Conservation (phyloP, 164 flowering plant genomes). For the Tetracentron sinense region DNA sequence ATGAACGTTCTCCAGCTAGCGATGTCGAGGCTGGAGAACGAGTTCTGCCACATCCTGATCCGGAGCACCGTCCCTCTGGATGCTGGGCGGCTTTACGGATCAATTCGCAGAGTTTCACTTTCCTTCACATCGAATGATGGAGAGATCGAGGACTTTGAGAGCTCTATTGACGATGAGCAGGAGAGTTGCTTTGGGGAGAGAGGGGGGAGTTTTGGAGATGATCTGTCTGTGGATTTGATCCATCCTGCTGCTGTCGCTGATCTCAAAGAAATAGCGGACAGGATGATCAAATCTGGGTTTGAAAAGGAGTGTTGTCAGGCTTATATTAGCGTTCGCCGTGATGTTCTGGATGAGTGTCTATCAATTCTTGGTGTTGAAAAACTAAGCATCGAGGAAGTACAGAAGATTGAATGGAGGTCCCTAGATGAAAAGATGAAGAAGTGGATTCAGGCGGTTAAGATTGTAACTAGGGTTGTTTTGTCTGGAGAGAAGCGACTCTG, state of each 20-base stretch:
- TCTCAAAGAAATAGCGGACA: conserved; percentile 63
- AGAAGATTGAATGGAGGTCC: conserved; percentile 67
- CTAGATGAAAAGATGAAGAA: conserved; percentile 94
- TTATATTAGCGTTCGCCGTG: conserved; percentile 66
- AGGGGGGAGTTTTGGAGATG: conserved; percentile 47
- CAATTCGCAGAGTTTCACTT: conserved; percentile 49
- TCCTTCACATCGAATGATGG: conserved; percentile 44
- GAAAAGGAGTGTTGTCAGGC: conserved; percentile 91
- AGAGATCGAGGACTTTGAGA: conserved; percentile 20
- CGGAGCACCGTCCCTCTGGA: conserved; percentile 47
- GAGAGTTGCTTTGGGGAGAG: conserved; percentile 38
- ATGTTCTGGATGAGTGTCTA: conserved; percentile 73
- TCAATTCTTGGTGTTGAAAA: conserved; percentile 69
- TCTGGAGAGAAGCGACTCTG: conserved; percentile 37
- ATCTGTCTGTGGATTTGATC: conserved; percentile 55
- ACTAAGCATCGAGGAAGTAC: conserved; percentile 83
- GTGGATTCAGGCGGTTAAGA: conserved; percentile 78
- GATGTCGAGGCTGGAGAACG: conserved; percentile 62
- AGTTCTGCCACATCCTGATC: conserved; percentile 42
- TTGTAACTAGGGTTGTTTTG: conserved; percentile 32
- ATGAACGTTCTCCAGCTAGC: conserved; percentile 52
- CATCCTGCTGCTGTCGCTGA: conserved; percentile 48
- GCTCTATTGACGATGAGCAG: conserved; percentile 12
- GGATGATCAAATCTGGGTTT: conserved; percentile 81
- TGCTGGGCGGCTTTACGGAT: conserved; percentile 50